Conservation (phyloP, 805 yeast species). For the Starmerella khaoyaiensis region DNA sequence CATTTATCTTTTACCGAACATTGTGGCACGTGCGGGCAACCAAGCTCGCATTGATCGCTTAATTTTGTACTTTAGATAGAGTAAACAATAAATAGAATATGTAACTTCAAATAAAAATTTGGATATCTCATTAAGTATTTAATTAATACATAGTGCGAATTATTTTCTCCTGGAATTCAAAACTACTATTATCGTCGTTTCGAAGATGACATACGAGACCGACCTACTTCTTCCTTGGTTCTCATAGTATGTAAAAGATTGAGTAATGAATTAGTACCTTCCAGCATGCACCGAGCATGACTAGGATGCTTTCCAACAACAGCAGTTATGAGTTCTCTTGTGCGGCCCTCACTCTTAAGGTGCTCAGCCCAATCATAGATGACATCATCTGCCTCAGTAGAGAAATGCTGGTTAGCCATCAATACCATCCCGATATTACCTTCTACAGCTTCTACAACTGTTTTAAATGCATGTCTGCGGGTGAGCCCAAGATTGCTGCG, state of each 20-base stretch:
- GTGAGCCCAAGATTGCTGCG: constrained; percentile 43
- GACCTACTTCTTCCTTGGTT: constrained; percentile 3
- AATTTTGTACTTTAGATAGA: background rate
- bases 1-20: no score
- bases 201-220: background rate
- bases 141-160: no score
- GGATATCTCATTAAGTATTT: no score
- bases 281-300: constrained; percentile 25
- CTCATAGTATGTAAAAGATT: constrained; percentile 20
- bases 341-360: constrained; percentile 6
- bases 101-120: no score
- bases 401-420: constrained; percentile 21
- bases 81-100: no score
- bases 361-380: constrained; percentile 25
- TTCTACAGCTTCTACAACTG: constrained; percentile 11
- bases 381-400: constrained; percentile 24
- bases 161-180: no score
- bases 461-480: constrained; percentile 15
- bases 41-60: no score
- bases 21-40: no score
- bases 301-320: constrained; percentile 25
- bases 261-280: constrained; percentile 27
- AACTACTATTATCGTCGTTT: background rate
- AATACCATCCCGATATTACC: constrained; percentile 22
- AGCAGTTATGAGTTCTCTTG: constrained; percentile 21